Evolutionary conservation across 2,329 filamentous ascomycete genomes (phyloP).

Genomic region (Hawksworthiomyces lignivorus): DNA sequence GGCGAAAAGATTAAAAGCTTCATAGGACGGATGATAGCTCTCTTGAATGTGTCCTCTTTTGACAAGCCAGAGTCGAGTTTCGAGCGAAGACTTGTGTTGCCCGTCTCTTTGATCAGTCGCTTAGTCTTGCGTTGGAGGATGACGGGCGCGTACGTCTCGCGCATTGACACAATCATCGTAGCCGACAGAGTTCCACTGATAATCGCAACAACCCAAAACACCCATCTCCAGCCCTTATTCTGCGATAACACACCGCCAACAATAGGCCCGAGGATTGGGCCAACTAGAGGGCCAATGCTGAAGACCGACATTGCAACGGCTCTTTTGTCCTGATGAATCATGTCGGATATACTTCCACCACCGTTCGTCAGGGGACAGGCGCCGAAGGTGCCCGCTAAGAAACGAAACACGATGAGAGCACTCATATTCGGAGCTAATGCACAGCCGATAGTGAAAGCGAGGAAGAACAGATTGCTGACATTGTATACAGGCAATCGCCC

Average conservation of each 20-base stretch:
- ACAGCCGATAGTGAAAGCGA: conserved; percentile 41
- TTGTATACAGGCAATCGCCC: conserved; percentile 41
- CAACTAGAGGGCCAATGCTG: conserved; percentile 29
- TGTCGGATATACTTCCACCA: conserved; percentile 58
- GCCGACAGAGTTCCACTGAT: conserved; percentile 3
- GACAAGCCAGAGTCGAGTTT: conserved; percentile 22
- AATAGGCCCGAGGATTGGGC: conserved; percentile 38
- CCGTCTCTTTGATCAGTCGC: conserved; percentile 28
- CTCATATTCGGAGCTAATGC: conserved; percentile 41
- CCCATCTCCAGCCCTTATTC: conserved; percentile 38
- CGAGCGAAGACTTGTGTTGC: conserved; percentile 22
- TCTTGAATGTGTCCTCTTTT: conserved; percentile 46
- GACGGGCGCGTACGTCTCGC: conserved; percentile 8
- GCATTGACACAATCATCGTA: conserved; percentile 4
- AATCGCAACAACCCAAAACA: conserved; percentile 37
- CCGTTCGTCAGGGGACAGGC: conserved; percentile 62
- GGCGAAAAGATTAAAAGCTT: conserved; percentile 50
- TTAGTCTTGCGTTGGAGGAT: conserved; percentile 29
- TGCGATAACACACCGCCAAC: conserved; percentile 35
- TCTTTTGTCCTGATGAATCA: conserved; percentile 48
- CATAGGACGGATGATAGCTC: conserved; percentile 26
- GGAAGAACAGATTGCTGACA: conserved; percentile 29
- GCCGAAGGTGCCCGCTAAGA: conserved; percentile 56
- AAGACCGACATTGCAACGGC: conserved; percentile 47
- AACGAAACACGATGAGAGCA: conserved; percentile 50